Conservation (phyloP, 805 yeast species). For the Isabelozyma gotoi region DNA sequence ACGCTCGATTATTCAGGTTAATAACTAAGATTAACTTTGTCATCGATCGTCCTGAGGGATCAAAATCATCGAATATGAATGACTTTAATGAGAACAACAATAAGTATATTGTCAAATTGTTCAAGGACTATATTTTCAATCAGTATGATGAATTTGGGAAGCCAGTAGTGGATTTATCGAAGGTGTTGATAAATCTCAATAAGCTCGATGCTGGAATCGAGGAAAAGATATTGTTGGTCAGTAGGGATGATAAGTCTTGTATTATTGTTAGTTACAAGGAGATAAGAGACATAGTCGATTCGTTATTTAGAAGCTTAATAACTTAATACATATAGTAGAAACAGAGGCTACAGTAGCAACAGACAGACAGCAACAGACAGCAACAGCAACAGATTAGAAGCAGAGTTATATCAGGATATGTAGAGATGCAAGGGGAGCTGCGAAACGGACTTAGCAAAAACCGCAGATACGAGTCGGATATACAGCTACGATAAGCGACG, state of each 20-base stretch:
- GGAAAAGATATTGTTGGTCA: slow-evolving; percentile 76
- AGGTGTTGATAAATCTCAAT: slow-evolving; percentile 75
- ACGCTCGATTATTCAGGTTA: slow-evolving; percentile 80
- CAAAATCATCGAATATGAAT: slow-evolving; percentile 14
- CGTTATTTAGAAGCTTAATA: slow-evolving; percentile 55
- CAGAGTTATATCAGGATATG: too few relatives aligned
- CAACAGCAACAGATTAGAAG: too few relatives aligned
- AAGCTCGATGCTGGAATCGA: slow-evolving; percentile 91
- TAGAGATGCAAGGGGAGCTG: too few relatives aligned
- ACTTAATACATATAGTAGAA: background rate
- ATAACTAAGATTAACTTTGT: slow-evolving; percentile 79
- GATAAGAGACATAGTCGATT: slow-evolving; percentile 67
- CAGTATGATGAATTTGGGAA: slow-evolving; percentile 76
- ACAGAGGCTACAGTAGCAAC: too few relatives aligned
- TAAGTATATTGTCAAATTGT: slow-evolving; percentile 55
- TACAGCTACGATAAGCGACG: too few relatives aligned
- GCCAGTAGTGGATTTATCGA: slow-evolving; percentile 78
- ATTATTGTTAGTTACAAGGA: slow-evolving; percentile 84
- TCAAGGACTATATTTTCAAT: slow-evolving; percentile 83
- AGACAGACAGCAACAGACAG: too few relatives aligned
- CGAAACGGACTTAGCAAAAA: too few relatives aligned
- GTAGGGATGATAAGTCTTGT: slow-evolving; percentile 83
- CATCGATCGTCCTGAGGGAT: slow-evolving; percentile 67
- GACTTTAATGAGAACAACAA: slow-evolving; percentile 60
- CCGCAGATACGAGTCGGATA: too few relatives aligned